Evolutionary conservation across 164 flowering plant genomes (phyloP), one percentile per base, ranked within the genome.

Genomic region (Buxus sempervirens): DNA sequence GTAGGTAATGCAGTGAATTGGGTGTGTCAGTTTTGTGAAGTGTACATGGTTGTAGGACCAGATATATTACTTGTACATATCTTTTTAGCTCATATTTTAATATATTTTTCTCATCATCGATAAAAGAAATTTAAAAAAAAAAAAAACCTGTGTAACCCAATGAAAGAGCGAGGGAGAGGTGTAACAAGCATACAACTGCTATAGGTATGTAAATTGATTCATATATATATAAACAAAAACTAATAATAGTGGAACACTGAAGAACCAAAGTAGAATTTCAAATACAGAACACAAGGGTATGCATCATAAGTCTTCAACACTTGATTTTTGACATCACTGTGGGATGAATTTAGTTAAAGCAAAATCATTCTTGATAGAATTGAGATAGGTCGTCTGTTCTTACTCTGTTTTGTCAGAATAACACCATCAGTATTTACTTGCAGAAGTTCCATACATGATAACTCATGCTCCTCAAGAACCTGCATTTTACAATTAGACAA

Each of bases 391-490:
- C 60, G n/a, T 13, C 54, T 25, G 56, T 36, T 58, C 97, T 88
- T 86, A 96, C 99, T 91, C 76, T 63, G 84, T 68, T 82, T 90
- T 68, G 98, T 87, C 79, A 93, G 73, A 75, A 86, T 78, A 70
- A 91, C 90, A 58, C 89, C 98, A 82, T 96, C 97, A 64, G 90
- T 85, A 54, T 85, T 82, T 67, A 91, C 83, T 76, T 86, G 85
- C 72, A 93, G 76, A 67, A 96, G 79, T 36, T 96, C 96, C 80
- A 73, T 22, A 77, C 99, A 96, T 22, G 82, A 79, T 38, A 96
- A 82, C 72, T 81, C 85, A 76, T 96, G 79, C 72, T 96, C 99
- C 75, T 91, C 96, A 57, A 96, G 84, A 68, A 88, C 99, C 99
- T 96, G 80, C 72, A 66, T 64, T 51, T 54, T 7, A 60, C 18